Evolutionary conservation across 2,329 filamentous ascomycete genomes (phyloP), one percentile per base, ranked within the genome.

Genomic region (Microdochium paspali): DNA sequence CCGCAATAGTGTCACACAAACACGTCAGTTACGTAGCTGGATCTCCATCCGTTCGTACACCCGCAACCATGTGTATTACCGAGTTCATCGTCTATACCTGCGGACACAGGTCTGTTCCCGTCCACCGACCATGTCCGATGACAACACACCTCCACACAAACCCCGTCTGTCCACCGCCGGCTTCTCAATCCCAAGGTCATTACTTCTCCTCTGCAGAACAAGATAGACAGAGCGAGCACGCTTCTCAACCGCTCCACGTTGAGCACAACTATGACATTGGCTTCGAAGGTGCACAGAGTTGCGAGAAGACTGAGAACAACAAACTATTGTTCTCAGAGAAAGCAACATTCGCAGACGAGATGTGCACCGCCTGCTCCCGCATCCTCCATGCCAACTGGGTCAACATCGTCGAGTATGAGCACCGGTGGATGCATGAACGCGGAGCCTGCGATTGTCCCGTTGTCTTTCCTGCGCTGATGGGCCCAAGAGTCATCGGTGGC

Each of bases 61-160:
- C 39, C 15, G 2, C 47, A 60, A 49, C n/a, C 3, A 76, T 76
- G 72, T 76, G 73, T 53, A 64, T 72, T 56, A 59, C 62, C 26
- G 69, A 73, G 54, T 73, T 63, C 52, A 56, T 72, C 44, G 66
- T 64, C 46, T 76, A 72, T 56, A 65, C 58, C 28, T 76, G 73
- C 55, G 73, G 71, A 15, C 73, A 76, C 58, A 67, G 65, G 44
- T 67, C 66, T 6, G 35, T 65, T 3, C 59, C 64, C 1, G 60
- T 68, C 10, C 59, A 71, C 44, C 64, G 67, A 0, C 58, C 62
- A 2, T 76, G 73, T 50, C 72, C 73, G 1, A 44, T 69, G 50
- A 70, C 68, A 0, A 71, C 69, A 0, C 54, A 59, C 4, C 50
- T 58, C 4, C 57, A 64, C 50, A 61, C 53, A 24, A 65, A 66